phyloP scores from a whole-genome alignment of 129 eudicot species.

The Erigeron canadensis region DNA sequence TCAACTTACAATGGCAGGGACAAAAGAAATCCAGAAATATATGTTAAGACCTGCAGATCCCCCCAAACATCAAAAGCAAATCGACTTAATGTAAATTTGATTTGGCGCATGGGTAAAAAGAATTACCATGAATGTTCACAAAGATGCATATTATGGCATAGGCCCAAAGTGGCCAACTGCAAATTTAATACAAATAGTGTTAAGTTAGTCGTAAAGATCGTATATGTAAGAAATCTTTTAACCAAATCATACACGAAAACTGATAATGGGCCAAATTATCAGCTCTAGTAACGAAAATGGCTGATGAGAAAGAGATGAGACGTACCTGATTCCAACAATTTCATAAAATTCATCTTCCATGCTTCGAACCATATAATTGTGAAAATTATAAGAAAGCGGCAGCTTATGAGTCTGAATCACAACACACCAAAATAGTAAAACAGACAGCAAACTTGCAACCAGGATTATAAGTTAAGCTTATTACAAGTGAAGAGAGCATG shows the following conservation, averaged over 20 bases:
- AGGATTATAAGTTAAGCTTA: too few species aligned
- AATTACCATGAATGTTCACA: conserved; percentile 83
- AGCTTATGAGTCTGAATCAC: conserved; percentile 75
- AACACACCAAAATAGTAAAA: conserved; percentile 5
- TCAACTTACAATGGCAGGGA: conserved; percentile 88
- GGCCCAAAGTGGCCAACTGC: conserved; percentile 99
- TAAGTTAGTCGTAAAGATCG: background rate
- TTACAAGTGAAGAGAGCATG: too few species aligned
- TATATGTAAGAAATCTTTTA: background rate
- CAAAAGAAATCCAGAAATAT: conserved; percentile 94
- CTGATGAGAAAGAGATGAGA: background rate
- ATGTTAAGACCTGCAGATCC: conserved; percentile 73
- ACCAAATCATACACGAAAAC: background rate
- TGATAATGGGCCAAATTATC: background rate
- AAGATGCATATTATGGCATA: conserved; percentile 92
- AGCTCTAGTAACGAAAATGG: background rate
- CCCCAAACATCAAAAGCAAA: conserved; percentile 6
- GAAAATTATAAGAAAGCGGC: conserved; percentile 88
- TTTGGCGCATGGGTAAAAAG: background rate
- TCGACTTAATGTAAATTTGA: background rate
- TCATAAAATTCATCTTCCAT: conserved; percentile 98
- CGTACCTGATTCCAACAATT: conserved; percentile 92
- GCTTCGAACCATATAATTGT: conserved; percentile 92
- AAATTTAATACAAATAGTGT: conserved; percentile 13
- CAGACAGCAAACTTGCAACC: too few species aligned